Evolutionary conservation across 441 rosid genomes (phyloP).

Genomic region (Aleurites moluccanus): DNA sequence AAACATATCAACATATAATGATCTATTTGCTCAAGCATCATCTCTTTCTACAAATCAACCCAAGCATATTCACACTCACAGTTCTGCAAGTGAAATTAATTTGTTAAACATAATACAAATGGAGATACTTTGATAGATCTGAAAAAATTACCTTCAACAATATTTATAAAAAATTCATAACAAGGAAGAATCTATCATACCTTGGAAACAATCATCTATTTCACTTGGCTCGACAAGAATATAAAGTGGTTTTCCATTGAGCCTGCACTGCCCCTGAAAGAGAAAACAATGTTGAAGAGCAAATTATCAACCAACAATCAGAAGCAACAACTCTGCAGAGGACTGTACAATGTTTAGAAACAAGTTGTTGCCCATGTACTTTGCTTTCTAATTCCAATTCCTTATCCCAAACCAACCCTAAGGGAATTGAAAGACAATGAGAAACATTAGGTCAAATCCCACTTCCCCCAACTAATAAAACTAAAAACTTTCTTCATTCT

Average conservation of each 20-base stretch:
- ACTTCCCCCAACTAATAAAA: no score
- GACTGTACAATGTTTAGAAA: no score
- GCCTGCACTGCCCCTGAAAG: constrained; percentile 71
- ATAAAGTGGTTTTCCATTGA: constrained; percentile 87
- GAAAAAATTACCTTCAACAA: neutral
- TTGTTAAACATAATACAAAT: neutral
- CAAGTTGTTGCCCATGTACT: no score
- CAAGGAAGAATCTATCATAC: constrained; percentile 16
- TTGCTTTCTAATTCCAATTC: no score
- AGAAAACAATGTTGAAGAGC: neutral
- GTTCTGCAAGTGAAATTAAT: constrained; percentile 16
- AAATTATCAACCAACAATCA: neutral
- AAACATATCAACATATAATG: constrained; percentile 10
- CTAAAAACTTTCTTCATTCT: neutral
- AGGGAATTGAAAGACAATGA: no score
- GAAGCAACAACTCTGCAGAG: neutral
- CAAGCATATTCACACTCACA: constrained; percentile 18
- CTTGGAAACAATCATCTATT: constrained; percentile 48
- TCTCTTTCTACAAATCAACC: constrained; percentile 29
- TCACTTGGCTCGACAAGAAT: constrained; percentile 92
- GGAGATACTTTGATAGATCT: neutral
- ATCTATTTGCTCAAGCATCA: constrained; percentile 29
- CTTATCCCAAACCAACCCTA: no score
- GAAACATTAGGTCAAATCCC: no score
- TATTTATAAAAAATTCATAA: neutral